Conservation (phyloP, 345 rosid species). For the Populus simonii region DNA sequence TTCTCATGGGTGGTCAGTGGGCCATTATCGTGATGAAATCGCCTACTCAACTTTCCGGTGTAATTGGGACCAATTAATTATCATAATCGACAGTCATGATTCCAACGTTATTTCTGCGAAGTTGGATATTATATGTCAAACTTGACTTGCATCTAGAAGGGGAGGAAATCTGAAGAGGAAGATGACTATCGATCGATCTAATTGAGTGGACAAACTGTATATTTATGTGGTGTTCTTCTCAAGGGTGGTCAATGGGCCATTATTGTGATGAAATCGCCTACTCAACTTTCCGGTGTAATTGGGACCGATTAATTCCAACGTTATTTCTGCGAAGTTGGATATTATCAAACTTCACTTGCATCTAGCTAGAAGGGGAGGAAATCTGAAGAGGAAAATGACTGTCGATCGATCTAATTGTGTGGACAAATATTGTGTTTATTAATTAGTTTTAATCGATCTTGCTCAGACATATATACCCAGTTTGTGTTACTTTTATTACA, state of each 20-base stretch:
- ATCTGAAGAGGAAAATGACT: neutral
- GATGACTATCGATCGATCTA: neutral
- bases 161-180: neutral
- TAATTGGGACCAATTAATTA: neutral
- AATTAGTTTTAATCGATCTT: too few relatives aligned
- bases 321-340: neutral
- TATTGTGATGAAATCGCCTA: neutral
- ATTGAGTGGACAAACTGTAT: neutral
- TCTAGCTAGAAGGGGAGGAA: neutral
- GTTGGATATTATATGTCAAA: neutral
- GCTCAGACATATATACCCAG: too few relatives aligned
- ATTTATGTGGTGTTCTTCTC: neutral
- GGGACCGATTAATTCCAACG: neutral
- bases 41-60: neutral
- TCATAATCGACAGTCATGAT: neutral
- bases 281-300: neutral
- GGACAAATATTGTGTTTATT: too few relatives aligned
- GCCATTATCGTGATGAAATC: neutral
- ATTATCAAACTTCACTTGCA: neutral
- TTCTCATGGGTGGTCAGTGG: neutral
- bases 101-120: neutral
- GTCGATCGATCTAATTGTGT: neutral
- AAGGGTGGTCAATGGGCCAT: neutral
- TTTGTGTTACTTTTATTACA: too few relatives aligned
- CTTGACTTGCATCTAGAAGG: neutral